Conservation (phyloP, 306 rosid species). For the Cicer pinnatifidum region DNA sequence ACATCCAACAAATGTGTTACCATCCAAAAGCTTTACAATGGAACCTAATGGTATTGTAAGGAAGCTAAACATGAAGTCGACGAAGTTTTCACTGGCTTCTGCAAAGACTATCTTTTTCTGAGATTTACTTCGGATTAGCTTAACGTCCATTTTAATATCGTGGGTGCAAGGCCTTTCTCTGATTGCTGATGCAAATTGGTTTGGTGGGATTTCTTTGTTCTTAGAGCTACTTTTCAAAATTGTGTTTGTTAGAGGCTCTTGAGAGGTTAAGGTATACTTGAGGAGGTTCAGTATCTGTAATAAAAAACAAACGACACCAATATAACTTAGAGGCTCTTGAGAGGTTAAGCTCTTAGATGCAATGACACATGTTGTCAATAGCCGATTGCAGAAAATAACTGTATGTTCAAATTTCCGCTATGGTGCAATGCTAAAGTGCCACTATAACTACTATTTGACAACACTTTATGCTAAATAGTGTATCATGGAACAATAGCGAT, state of each 20-base stretch:
- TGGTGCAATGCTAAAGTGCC: no score
- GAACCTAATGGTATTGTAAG: conserved; percentile 43
- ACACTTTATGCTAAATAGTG: no score
- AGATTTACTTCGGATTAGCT: conserved; percentile 37
- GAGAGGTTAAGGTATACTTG: conserved; percentile 33
- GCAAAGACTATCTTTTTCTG: conserved; percentile 35
- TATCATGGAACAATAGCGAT: no score
- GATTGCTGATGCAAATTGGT: conserved; percentile 30
- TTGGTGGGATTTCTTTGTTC: conserved; percentile 8
- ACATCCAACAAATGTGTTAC: conserved; percentile 39
- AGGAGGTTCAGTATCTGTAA: conserved; percentile 41
- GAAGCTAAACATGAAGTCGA: conserved; percentile 44
- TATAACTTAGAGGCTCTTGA: no score
- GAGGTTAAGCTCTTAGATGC: no score
- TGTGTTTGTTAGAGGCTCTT: conserved; percentile 38
- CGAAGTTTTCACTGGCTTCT: conserved; percentile 40
- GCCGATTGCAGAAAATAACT: no score
- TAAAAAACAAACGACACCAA: conserved; percentile 8
- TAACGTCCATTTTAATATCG: conserved; percentile 40
- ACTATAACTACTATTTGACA: no score
- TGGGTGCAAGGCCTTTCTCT: conserved; percentile 23
- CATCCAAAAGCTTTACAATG: conserved; percentile 33
- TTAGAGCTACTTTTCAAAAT: conserved; percentile 19
- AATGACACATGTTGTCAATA: no score
- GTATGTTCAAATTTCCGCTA: no score